Percentiles rank a stretch among this genome's conserved stretches.
Conservation (phyloP, 192 early-diverging fungal genomes). For the Umbelopsis isabellina region DNA sequence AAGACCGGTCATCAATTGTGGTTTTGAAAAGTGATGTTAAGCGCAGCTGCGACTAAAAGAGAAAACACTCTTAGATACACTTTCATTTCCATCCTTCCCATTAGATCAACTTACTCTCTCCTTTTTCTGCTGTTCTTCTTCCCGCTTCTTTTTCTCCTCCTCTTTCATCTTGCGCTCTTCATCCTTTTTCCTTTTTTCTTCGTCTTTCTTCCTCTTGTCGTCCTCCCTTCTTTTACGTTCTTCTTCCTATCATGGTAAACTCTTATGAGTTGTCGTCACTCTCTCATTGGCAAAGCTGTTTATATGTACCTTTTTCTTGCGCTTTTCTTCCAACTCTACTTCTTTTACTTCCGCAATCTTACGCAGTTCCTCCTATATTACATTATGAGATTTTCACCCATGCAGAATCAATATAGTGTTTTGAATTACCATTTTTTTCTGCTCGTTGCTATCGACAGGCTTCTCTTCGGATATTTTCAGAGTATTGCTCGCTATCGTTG, state of each 20-base stretch:
- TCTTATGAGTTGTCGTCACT: background rate
- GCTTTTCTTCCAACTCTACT: conserved; percentile 41
- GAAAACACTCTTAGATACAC: background rate
- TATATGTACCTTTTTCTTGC: conserved; percentile 19
- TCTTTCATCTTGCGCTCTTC: conserved; percentile 46
- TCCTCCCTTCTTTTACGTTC: conserved; percentile 29
- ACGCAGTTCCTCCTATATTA: background rate
- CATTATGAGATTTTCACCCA: background rate
- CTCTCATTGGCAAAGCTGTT: background rate
- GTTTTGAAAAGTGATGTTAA: conserved; percentile 42
- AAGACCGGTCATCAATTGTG: conserved; percentile 40
- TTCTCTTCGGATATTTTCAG: background rate
- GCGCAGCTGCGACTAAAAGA: conserved; percentile 29
- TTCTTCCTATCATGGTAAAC: conserved; percentile 19
- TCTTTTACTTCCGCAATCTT: conserved; percentile 39
- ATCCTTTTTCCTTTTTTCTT: conserved; percentile 33
- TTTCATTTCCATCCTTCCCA: conserved; percentile 26
- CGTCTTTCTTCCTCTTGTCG: conserved; percentile 40
- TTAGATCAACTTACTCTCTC: conserved; percentile 43
- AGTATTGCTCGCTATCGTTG: background rate
- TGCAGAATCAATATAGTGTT: background rate
- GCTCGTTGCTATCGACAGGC: background rate
- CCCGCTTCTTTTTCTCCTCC: conserved; percentile 39
- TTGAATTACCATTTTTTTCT: background rate
- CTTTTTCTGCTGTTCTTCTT: conserved; percentile 48